Evolutionary conservation across 2,329 filamentous ascomycete species (phyloP), one percentile per base, ranked within the genome.

Genomic region (Apiospora kogelbergensis): DNA sequence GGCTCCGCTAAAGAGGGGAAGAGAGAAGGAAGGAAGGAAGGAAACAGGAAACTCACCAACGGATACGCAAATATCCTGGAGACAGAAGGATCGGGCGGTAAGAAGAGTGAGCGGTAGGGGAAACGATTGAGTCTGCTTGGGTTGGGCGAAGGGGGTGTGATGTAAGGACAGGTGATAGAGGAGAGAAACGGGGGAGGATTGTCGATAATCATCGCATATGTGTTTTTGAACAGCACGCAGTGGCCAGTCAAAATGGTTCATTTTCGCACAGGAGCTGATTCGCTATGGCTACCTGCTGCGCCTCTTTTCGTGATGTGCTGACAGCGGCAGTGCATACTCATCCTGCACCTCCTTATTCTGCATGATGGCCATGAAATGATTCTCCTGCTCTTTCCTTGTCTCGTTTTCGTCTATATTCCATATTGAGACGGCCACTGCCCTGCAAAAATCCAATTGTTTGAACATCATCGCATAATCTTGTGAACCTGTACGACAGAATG

Each of bases 171-270:
- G 53, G 30, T 11, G 53, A 57, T 60, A 60, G 53, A 37, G 53
- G 30, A 37, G 30, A 37, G 26, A 60, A 33, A 20, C 17, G 15
- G 53, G 26, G 17, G 53, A 60, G 26, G 37, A 33, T 7, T 11
- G 26, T 57, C 48, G 48, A 33, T 33, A 60, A n/a, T n/a, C 26
- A 60, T 60, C 53, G 53, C 53, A 60, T 33, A 60, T 60, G 53
- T 9, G 30, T 57, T 37, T 60, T 60, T 37, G 11, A 41, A 2
- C 40, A 30, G 24, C 26, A 22, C 30, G 48, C 48, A 57, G 46
- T 48, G 46, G 26, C 48, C 46, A 53, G 24, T 53, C 46, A 53
- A 13, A 53, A 24, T 53, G 11, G 46, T 24, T 53, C 24, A 13
- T 53, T 57, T 6, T 57, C 26, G 24, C n/a, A 17, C 3, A 60